Evolutionary conservation across 805 yeast genomes (phyloP).

Genomic region (Starmerella ratchasimensis): DNA sequence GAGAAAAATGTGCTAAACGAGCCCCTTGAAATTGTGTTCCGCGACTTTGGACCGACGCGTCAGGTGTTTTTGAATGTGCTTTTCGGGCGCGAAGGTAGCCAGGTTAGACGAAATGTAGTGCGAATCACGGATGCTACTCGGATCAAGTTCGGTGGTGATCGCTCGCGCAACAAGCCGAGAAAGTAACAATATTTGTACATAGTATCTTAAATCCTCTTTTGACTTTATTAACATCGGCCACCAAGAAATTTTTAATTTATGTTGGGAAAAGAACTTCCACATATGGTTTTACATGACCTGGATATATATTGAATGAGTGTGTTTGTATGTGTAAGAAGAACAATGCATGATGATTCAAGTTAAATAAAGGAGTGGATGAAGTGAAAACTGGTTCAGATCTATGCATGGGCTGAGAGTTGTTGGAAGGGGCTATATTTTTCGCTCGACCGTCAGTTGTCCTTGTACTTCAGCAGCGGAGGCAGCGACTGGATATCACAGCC

Average conservation of each 20-base stretch:
- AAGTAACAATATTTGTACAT: constrained; percentile 18
- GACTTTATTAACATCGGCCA: too few relatives aligned
- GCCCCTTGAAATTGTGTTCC: constrained; percentile 61
- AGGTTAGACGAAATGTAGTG: constrained; percentile 49
- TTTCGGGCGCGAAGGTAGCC: constrained; percentile 75
- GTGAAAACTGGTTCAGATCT: too few relatives aligned
- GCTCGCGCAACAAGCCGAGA: constrained; percentile 63
- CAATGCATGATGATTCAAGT: not conserved
- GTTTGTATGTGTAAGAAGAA: not conserved
- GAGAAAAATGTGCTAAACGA: constrained; percentile 44
- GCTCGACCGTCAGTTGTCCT: too few relatives aligned
- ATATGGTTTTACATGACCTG: too few relatives aligned
- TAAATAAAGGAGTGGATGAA: too few relatives aligned
- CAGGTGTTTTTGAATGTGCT: constrained; percentile 73
- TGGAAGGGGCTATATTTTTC: too few relatives aligned
- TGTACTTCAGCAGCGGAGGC: constrained; percentile 26
- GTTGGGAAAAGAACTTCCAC: too few relatives aligned
- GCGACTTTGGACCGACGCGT: constrained; percentile 81
- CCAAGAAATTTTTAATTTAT: too few relatives aligned
- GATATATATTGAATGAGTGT: not conserved
- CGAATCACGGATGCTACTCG: constrained; percentile 68
- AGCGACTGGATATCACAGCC: constrained; percentile 23
- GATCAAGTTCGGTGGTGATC: constrained; percentile 83
- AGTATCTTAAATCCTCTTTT: not conserved
- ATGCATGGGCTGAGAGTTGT: too few relatives aligned